Evolutionary conservation across 352 stramenopile genomes (phyloP).

Genomic region (Phytophthora sp.): DNA sequence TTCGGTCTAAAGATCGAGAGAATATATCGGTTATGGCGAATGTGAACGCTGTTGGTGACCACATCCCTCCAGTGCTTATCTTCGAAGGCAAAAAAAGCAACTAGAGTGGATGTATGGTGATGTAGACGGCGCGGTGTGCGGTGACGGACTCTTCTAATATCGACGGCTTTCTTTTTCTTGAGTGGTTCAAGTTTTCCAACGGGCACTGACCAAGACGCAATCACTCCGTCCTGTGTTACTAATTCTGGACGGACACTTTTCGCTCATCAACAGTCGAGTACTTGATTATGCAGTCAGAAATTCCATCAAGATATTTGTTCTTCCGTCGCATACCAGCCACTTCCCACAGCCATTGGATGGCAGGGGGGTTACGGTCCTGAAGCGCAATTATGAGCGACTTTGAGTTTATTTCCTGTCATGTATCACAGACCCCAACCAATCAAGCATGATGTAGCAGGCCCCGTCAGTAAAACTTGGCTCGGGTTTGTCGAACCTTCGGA

Average conservation of each 20-base stretch:
- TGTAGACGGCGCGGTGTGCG: too few species aligned
- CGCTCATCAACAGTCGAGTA: not conserved
- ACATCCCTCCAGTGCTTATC: not conserved
- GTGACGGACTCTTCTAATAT: not conserved
- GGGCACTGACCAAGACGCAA: not conserved
- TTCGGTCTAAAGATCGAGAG: too few species aligned
- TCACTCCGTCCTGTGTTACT: not conserved
- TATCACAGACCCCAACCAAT: not conserved
- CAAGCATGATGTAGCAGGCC: not conserved
- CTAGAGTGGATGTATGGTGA: not conserved
- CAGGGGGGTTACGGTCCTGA: not conserved
- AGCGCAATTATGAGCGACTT: not conserved
- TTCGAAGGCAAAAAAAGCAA: not conserved
- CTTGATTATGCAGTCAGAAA: not conserved
- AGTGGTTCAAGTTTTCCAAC: not conserved
- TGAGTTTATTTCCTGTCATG: not conserved
- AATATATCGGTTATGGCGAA: too few species aligned
- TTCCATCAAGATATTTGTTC: not conserved
- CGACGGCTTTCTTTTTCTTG: not conserved
- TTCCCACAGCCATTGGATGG: not conserved
- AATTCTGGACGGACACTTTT: slow-evolving; percentile 1
- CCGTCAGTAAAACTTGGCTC: not conserved
- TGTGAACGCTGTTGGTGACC: not conserved
- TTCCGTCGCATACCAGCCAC: not conserved
- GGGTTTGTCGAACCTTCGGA: not conserved